Evolutionary conservation across 306 rosid genomes (phyloP).

Genomic region (Chamaecrista fasciculata): DNA sequence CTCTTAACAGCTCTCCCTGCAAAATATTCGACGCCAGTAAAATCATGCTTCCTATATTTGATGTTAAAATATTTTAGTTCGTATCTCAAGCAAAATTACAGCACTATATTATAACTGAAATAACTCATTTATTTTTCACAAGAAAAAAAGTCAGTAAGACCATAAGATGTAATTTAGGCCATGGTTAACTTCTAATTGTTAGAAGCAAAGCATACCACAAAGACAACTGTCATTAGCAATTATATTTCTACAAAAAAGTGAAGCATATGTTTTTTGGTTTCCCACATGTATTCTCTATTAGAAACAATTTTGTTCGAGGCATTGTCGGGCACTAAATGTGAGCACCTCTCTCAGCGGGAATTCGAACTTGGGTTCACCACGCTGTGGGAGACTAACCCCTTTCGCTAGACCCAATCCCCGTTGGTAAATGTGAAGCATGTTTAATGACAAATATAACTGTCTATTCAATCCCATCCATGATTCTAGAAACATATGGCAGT

Average conservation of each 20-base stretch:
- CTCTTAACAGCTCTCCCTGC: conserved; percentile 83
- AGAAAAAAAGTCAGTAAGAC: not conserved
- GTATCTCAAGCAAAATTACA: conserved; percentile 14
- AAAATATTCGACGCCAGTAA: conserved; percentile 21
- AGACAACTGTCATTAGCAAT: not conserved
- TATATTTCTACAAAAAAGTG: not conserved
- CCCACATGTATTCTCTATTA: too few relatives aligned
- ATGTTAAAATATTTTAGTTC: not conserved
- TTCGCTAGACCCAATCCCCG: too few relatives aligned
- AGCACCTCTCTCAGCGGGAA: too few relatives aligned
- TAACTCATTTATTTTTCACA: not conserved
- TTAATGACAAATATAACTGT: not conserved
- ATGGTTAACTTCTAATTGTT: not conserved
- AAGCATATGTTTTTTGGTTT: too few relatives aligned
- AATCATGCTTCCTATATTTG: conserved; percentile 9
- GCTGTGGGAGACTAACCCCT: too few relatives aligned
- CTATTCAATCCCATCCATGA: not conserved
- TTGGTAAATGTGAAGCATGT: not conserved
- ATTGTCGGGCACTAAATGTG: too few relatives aligned
- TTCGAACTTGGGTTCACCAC: too few relatives aligned
- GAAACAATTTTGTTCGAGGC: too few relatives aligned
- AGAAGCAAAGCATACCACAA: conserved; percentile 4
- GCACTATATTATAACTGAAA: not conserved
- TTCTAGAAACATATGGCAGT: not conserved
- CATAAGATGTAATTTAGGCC: conserved; percentile 1